These are phyloP conservation scores for Atkinsonella texensis DNA, from an alignment of 2,329 filamentous ascomycete genomes.

Conservation along the genomic window DNA sequence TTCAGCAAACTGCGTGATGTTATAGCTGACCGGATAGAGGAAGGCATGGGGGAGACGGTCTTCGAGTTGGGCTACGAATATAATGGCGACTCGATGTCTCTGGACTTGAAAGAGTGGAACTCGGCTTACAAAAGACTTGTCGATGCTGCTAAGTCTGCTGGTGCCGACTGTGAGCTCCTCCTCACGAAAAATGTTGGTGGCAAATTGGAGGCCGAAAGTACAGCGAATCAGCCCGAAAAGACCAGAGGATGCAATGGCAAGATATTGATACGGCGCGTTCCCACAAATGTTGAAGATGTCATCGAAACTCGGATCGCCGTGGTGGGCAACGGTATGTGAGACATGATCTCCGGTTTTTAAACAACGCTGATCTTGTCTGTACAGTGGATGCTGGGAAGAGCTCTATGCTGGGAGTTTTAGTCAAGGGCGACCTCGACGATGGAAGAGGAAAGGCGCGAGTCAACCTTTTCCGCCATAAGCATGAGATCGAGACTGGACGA, in stretches of 20 bases:
- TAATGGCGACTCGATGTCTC: conserved; percentile 71
- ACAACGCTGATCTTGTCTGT: neutral
- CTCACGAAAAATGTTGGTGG: conserved; percentile 87
- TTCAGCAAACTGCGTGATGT: conserved; percentile 52
- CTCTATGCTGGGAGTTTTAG: conserved; percentile 87
- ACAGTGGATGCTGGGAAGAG: conserved; percentile 90
- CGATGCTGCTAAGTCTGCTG: conserved; percentile 49
- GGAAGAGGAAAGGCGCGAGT: conserved; percentile 87
- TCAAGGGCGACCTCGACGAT: conserved; percentile 91
- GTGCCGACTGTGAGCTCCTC: conserved; percentile 69
- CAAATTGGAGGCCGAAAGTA: conserved; percentile 54
- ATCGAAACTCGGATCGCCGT: conserved; percentile 96
- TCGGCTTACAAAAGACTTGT: conserved; percentile 54
- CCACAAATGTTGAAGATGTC: conserved; percentile 66
- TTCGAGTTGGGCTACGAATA: conserved; percentile 91
- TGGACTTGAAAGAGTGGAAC: conserved; percentile 66
- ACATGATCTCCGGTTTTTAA: no score
- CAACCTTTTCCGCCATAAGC: conserved; percentile 94
- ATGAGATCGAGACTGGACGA: conserved; percentile 89
- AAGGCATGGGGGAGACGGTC: conserved; percentile 79
- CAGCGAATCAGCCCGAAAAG: conserved; percentile 41
- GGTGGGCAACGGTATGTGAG: conserved; percentile 67
- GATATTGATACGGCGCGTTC: conserved; percentile 65
- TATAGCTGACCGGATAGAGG: conserved; percentile 57
- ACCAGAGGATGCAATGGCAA: conserved; percentile 74